Evolutionary conservation across 208 protist genomes (phyloP).

Genomic region (Leishmania gerbilli): DNA sequence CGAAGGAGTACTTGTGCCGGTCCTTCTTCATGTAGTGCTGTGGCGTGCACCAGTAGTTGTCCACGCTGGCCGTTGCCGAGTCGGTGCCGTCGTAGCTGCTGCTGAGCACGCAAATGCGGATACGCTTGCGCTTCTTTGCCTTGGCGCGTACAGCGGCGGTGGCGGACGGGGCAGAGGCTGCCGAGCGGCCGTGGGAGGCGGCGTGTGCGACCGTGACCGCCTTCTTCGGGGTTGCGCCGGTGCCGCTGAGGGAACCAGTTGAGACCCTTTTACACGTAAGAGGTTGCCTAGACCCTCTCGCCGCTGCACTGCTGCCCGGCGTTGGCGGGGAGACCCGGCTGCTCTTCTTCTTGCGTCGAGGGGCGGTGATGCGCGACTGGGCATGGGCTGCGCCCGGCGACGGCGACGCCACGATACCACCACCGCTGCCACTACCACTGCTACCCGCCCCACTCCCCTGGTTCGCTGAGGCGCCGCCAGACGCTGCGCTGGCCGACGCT

Average conservation of each 20-base stretch:
- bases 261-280: not conserved
- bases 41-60: slow-evolving; percentile 85
- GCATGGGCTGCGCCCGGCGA: slow-evolving; percentile 4
- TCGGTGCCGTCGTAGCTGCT: slow-evolving; percentile 85
- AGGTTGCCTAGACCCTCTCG: not conserved
- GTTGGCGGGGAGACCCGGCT: not conserved
- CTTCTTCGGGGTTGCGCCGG: slow-evolving; percentile 1
- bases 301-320: slow-evolving; percentile 1
- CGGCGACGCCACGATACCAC: not conserved
- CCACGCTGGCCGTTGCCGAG: slow-evolving; percentile 71
- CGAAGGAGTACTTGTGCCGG: slow-evolving; percentile 70
- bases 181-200: not conserved
- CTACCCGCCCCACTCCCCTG: not conserved
- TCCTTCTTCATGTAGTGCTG: slow-evolving; percentile 80
- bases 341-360: slow-evolving; percentile 20
- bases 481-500: not conserved
- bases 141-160: slow-evolving; percentile 12
- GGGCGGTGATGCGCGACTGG: not conserved
- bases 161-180: not conserved
- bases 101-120: slow-evolving; percentile 80
- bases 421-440: not conserved
- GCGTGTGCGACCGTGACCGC: not conserved
- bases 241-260: not conserved
- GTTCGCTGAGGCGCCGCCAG: slow-evolving; percentile 5
- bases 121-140: slow-evolving; percentile 33